Base-by-base conservation (phyloP, 257 asterid genomes). In the Ophiorrhiza pumila region DNA sequence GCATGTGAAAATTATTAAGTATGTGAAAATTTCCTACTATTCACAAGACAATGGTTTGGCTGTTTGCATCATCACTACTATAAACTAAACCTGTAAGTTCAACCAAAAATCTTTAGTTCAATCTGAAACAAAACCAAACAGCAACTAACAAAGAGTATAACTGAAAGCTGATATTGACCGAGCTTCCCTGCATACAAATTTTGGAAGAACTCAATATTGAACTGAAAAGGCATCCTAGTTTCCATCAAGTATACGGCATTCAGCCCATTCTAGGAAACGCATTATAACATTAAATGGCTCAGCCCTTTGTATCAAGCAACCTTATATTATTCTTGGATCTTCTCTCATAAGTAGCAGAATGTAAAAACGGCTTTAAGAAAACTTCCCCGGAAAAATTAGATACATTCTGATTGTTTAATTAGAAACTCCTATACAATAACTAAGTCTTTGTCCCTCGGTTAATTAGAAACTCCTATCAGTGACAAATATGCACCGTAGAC, bases 401-500 rank as follows among this genome's bases (percentile, higher is more conserved):
- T 15, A 23, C 43, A 64, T 4, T 41, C 67, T 47, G 49, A 3
- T 65, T 50, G 50, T 43, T 22, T 37, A 14, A 31, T 42, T 34
- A 41, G 43, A 1, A 46, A 41, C n/a, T 53, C n/a, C 53, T 56
- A 23, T 47, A n/a, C n/a, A n/a, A n/a, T n/a, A n/a, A n/a, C n/a
- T n/a, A n/a, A n/a, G n/a, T n/a, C n/a, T n/a, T n/a, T n/a, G n/a
- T n/a, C n/a, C n/a, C n/a, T n/a, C n/a, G n/a, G n/a, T n/a, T n/a
- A n/a, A n/a, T n/a, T n/a, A n/a, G n/a, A n/a, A n/a, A n/a, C n/a
- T n/a, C n/a, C n/a, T n/a, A n/a, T n/a, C 39, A 64, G 4, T 5
- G 47, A 32, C 34, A 41, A 64, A 41, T 18, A 10, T 22, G 69
- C 20, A 45, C 23, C 69, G 49, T 56, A 80, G 73, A 35, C 74